phyloP scores from a whole-genome alignment of 148 eudicot species.

The Persicaria maculosa region DNA sequence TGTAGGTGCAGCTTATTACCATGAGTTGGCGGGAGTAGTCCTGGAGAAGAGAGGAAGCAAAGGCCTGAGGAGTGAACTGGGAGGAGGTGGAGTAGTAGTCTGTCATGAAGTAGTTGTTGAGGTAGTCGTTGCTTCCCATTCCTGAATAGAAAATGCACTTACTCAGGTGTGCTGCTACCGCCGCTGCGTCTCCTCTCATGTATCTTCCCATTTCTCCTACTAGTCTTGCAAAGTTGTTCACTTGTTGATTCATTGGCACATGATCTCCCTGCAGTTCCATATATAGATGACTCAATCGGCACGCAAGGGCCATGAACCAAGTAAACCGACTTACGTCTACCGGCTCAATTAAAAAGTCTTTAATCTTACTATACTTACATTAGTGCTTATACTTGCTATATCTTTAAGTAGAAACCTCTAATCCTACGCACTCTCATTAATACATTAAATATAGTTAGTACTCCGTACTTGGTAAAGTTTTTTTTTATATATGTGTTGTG shows the following conservation, averaged over 20 bases:
- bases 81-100: slow-evolving; percentile 40
- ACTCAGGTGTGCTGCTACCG: slow-evolving; percentile 38
- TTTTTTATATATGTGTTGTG: no score
- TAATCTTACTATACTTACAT: no score
- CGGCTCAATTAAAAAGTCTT: no score
- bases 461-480: no score
- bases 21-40: slow-evolving; percentile 64
- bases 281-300: no score
- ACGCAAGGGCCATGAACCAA: no score
- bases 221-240: slow-evolving; percentile 46
- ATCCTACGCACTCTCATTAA: no score
- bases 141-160: slow-evolving; percentile 65
- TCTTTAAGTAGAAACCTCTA: no score
- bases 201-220: slow-evolving; percentile 40
- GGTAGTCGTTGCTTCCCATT: slow-evolving; percentile 88
- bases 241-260: slow-evolving; percentile 63
- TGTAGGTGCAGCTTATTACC: slow-evolving; percentile 19
- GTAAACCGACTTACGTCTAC: no score
- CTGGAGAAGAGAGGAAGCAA: slow-evolving; percentile 54
- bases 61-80: slow-evolving; percentile 45
- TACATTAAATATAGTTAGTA: no score
- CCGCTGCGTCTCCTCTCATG: slow-evolving; percentile 44
- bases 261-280: slow-evolving; percentile 48
- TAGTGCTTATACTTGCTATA: no score
- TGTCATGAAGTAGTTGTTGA: slow-evolving; percentile 87